Conservation (phyloP, 2,329 filamentous ascomycete species). For the Sordariomycetes sp. region DNA sequence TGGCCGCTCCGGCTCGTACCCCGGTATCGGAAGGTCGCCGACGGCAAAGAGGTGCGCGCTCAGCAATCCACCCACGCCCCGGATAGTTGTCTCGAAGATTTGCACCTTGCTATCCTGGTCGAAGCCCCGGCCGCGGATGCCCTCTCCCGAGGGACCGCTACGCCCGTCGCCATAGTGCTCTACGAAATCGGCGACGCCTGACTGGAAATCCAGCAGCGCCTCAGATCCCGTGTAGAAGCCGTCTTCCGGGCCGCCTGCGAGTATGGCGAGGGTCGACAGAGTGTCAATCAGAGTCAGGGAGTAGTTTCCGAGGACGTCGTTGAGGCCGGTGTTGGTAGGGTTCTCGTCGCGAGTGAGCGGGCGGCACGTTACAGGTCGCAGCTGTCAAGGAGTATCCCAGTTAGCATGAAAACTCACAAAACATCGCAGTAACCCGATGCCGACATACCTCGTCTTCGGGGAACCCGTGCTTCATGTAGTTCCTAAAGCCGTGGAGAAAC, state of each 20-base stretch:
- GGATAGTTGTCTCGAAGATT: conserved; percentile 95
- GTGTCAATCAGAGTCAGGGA: conserved; percentile 93
- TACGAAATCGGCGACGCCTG: conserved; percentile 66
- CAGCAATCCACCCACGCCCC: conserved; percentile 79
- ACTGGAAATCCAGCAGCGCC: conserved; percentile 66
- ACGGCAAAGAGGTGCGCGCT: conserved; percentile 91
- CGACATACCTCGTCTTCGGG: conserved; percentile 73
- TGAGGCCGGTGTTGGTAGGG: conserved; percentile 72
- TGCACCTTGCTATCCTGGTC: conserved; percentile 97
- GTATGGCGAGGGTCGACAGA: conserved; percentile 83
- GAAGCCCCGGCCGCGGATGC: conserved; percentile 68
- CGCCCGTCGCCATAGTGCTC: conserved; percentile 80
- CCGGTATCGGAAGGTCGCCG: conserved; percentile 77
- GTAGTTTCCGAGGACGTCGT: conserved; percentile 95
- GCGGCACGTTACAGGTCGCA: conserved; percentile 75
- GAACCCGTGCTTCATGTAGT: conserved; percentile 89
- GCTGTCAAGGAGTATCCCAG: conserved; percentile 27
- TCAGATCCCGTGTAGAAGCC: conserved; percentile 23
- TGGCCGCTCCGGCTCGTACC: conserved; percentile 45
- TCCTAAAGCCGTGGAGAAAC: conserved; percentile 95
- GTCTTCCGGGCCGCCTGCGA: conserved; percentile 59
- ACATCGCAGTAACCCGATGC: not conserved
- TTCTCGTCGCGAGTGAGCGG: conserved; percentile 80
- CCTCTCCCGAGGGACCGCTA: conserved; percentile 54
- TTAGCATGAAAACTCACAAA: not conserved